phyloP scores from a whole-genome alignment of 495 filamentous ascomycete species.

The Neohortaea acidophila region DNA sequence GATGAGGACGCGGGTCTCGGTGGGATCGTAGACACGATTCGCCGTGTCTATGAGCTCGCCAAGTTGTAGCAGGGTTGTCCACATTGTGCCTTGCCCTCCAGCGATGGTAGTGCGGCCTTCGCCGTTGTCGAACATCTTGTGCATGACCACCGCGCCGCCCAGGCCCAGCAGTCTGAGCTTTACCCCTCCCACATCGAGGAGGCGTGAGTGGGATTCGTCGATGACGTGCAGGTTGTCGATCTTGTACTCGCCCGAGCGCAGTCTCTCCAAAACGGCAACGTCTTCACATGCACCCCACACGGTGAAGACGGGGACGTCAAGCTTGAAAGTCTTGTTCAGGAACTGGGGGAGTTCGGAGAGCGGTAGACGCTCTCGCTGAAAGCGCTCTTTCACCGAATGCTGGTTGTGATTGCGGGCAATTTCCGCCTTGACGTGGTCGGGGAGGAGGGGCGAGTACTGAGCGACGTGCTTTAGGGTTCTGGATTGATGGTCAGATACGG shows the following conservation, averaged over 20 bases:
- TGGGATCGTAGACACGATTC: constrained; percentile 94
- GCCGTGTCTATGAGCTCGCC: constrained; percentile 96
- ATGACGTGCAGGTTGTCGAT: constrained; percentile 95
- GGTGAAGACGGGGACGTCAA: constrained; percentile 94
- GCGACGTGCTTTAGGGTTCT: constrained; percentile 97
- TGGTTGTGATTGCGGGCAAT: constrained; percentile 53
- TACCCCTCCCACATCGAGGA: constrained; percentile 86
- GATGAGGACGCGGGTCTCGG: constrained; percentile 94
- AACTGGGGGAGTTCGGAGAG: constrained; percentile 91
- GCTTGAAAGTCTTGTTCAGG: constrained; percentile 68
- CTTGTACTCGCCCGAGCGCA: constrained; percentile 95
- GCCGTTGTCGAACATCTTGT: constrained; percentile 98
- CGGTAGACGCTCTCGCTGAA: constrained; percentile 64
- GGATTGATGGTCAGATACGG: constrained; percentile 12
- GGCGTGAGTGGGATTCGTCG: constrained; percentile 87
- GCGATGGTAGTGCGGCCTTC: constrained; percentile 97
- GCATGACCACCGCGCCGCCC: constrained; percentile 97
- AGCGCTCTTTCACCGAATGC: constrained; percentile 64
- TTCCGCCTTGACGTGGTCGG: constrained; percentile 70
- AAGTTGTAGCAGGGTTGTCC: constrained; percentile 97
- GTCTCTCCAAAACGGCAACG: constrained; percentile 94
- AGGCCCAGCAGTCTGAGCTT: constrained; percentile 90
- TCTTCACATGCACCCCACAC: constrained; percentile 99
- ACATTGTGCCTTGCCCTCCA: constrained; percentile 98
- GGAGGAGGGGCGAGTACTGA: constrained; percentile 90